These are phyloP conservation scores for Stemphylium vesicarium DNA, from an alignment of 2,329 filamentous ascomycete genomes.

Conservation along the genomic window DNA sequence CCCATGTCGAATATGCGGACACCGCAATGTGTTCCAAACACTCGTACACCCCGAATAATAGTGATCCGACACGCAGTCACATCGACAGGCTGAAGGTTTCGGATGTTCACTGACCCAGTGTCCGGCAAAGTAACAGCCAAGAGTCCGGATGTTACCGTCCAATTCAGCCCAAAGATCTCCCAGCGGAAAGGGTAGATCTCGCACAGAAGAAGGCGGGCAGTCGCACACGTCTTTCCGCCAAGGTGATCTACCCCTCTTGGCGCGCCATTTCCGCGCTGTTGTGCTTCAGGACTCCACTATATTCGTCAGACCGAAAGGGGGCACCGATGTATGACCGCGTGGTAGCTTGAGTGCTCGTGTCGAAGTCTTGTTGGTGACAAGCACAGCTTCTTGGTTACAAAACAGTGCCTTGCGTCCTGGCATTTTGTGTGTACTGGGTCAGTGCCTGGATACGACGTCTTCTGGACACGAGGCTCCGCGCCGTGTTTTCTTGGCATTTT, in stretches of 20 bases:
- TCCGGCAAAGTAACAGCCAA: neutral
- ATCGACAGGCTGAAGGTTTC: too few species aligned
- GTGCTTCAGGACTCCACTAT: neutral
- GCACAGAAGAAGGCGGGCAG: constrained; percentile 10
- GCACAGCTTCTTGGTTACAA: constrained; percentile 11
- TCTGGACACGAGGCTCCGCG: neutral
- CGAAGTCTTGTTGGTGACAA: constrained; percentile 24
- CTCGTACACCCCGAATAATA: too few species aligned
- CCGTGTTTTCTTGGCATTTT: too few species aligned
- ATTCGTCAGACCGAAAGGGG: constrained; percentile 3
- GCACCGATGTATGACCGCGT: neutral
- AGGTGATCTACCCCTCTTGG: constrained; percentile 30
- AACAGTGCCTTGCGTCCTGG: constrained; percentile 5
- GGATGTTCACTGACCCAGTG: neutral
- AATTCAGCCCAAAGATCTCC: constrained; percentile 2
- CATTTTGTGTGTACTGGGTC: neutral
- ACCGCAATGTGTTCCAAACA: too few species aligned
- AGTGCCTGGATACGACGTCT: neutral
- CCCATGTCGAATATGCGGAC: too few species aligned
- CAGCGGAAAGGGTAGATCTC: constrained; percentile 19
- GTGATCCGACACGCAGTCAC: too few species aligned
- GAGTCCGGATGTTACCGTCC: neutral
- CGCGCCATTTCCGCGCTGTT: constrained; percentile 19
- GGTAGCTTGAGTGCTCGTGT: constrained; percentile 4
- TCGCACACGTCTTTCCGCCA: constrained; percentile 24